These are phyloP conservation scores for Naganishia liquefaciens DNA, from an alignment of 1,284 basidiomycete genomes.

Conservation along the genomic window DNA sequence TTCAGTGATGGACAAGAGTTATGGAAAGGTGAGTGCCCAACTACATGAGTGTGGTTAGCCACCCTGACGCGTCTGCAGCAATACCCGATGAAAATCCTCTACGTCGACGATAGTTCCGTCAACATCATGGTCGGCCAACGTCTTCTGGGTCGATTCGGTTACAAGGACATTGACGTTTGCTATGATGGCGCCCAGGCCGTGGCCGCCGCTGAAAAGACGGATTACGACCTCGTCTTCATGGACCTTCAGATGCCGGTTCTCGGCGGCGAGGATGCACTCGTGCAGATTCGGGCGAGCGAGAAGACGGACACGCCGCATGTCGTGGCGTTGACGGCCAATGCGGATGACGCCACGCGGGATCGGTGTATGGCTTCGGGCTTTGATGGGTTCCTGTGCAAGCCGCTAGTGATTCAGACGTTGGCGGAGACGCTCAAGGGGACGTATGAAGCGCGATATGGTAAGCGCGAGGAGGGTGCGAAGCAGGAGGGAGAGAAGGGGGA, in stretches of 20 bases:
- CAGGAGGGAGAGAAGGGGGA: background rate
- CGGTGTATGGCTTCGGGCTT: slow-evolving; percentile 41
- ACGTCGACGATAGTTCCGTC: slow-evolving; percentile 51
- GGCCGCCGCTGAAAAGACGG: slow-evolving; percentile 41
- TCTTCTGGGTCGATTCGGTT: slow-evolving; percentile 42
- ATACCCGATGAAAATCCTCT: slow-evolving; percentile 45
- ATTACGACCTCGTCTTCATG: slow-evolving; percentile 48
- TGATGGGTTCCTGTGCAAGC: slow-evolving; percentile 46
- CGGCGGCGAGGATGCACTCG: slow-evolving; percentile 25
- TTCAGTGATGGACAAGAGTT: slow-evolving; percentile 23
- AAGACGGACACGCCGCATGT: slow-evolving; percentile 44
- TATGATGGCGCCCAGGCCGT: slow-evolving; percentile 47
- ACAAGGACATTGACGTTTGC: slow-evolving; percentile 43
- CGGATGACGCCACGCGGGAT: slow-evolving; percentile 44
- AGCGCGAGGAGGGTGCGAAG: background rate
- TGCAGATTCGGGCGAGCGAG: slow-evolving; percentile 35
- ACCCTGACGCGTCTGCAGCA: slow-evolving; percentile 3
- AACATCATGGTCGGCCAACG: slow-evolving; percentile 45
- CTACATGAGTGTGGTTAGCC: too few species aligned
- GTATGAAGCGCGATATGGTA: slow-evolving; percentile 8
- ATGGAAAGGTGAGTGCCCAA: slow-evolving; percentile 13
- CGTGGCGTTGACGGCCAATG: slow-evolving; percentile 50
- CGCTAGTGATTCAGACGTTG: slow-evolving; percentile 36
- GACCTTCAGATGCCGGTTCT: slow-evolving; percentile 48
- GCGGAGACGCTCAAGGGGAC: slow-evolving; percentile 16